Evolutionary conservation across 2,329 filamentous ascomycete genomes (phyloP), one percentile per base, ranked within the genome.

Genomic region (Ophiostoma pallidulum): DNA sequence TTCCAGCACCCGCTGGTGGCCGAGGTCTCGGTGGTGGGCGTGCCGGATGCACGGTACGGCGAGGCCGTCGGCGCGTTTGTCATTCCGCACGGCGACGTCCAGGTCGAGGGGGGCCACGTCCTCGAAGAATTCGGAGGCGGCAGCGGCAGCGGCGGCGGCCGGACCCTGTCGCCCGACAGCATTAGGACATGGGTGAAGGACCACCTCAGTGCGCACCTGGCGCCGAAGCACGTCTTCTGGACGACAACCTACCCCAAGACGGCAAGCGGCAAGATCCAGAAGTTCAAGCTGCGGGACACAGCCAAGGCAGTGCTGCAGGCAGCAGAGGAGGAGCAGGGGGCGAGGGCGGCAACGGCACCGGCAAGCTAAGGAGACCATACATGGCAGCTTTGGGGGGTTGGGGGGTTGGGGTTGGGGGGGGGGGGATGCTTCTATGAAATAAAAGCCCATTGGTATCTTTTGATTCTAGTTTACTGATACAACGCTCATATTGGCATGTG

Each of bases 211-310:
- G 79, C 78, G 54, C 86, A 91, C 64, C 78, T 96, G 60, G 86
- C 86, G 45, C 91, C 91, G 0, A 92, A 86, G 65, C 79, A 91
- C 61, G 76, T 97, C n/a, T 95, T 95, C 61, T 95, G 86, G 76
- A 72, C 86, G 0, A 74, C 82, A 1, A 77, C 80, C n/a, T 94
- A 86, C 62, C 91, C 91, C 18, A 96, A 95, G 75, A 98, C 92
- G 31, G 86, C 89, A 6, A 95, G 88, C 62, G 91, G 91, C 20
- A 98, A 98, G 77, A 90, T 97, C 48, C 88, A 95, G 68, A 96
- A 97, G 69, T 96, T 85, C 62, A 91, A 84, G 68, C 64, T 97
- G 58, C 77, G 78, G 59, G 84, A 89, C 14, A 68, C 74, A 58
- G 90, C 54, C 14, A 46, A 44, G 41, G 4, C 33, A 26, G 6